These are phyloP conservation scores for Bromus sterilis DNA, from an alignment of 176 grass and related monocot genomes.

Conservation along the genomic window DNA sequence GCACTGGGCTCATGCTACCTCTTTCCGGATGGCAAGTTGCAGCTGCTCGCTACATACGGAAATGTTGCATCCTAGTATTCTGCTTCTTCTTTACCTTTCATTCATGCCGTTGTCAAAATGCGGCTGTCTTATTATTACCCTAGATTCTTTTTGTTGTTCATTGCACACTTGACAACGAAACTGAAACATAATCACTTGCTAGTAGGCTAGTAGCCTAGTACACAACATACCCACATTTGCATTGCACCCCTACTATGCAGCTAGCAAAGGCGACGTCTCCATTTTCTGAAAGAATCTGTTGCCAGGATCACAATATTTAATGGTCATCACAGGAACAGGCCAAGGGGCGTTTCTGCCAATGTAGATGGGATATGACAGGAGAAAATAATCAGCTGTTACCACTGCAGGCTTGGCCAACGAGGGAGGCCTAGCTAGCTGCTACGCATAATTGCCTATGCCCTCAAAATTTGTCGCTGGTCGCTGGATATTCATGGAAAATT, in stretches of 20 bases:
- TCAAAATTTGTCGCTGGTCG: neutral
- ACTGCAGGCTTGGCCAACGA: neutral
- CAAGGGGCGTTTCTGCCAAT: neutral
- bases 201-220: too few relatives aligned
- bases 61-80: neutral
- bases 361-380: neutral
- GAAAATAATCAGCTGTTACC: neutral
- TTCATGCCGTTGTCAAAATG: neutral
- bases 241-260: neutral
- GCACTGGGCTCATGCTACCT: neutral
- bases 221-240: too few relatives aligned
- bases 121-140: neutral
- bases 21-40: neutral
- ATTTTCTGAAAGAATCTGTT: neutral
- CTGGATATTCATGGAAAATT: neutral
- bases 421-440: neutral
- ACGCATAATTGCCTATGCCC: neutral
- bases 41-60: neutral
- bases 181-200: neutral
- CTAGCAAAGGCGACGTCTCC: neutral
- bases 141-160: neutral
- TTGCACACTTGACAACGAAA: neutral
- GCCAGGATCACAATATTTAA: neutral
- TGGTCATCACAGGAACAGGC: neutral
- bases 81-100: neutral